phyloP scores from a whole-genome alignment of 2,329 filamentous ascomycete species.

The Talaromyces sp. region DNA sequence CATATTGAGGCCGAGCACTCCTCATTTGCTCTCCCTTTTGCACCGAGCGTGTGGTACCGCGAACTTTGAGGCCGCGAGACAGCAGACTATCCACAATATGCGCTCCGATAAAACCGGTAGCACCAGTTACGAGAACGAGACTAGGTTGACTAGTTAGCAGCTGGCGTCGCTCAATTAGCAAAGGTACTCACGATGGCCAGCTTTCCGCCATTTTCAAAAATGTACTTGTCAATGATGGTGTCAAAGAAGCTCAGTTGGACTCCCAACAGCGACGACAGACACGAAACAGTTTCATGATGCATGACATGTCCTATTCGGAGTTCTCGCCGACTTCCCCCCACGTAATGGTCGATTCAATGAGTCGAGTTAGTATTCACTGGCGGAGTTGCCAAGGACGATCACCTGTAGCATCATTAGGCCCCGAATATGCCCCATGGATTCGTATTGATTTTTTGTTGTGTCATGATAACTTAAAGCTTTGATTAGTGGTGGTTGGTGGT shows the following conservation, averaged over 20 bases:
- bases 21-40: slow-evolving; percentile 12
- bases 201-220: not conserved
- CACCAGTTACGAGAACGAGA: slow-evolving; percentile 21
- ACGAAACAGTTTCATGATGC: not conserved
- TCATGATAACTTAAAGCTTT: not conserved
- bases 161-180: not conserved
- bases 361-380: not conserved
- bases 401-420: not conserved
- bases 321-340: not conserved
- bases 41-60: slow-evolving; percentile 13
- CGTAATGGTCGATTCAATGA: not conserved
- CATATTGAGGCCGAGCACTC: slow-evolving; percentile 9
- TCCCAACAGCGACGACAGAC: not conserved
- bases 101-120: slow-evolving; percentile 25
- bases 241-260: not conserved
- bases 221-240: not conserved
- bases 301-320: not conserved
- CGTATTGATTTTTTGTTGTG: not conserved
- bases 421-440: no score
- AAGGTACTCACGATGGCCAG: not conserved
- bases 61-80: slow-evolving; percentile 13
- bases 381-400: not conserved
- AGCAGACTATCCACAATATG: slow-evolving; percentile 19
- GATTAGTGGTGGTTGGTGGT: not conserved
- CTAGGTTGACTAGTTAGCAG: not conserved